Evolutionary conservation across 495 filamentous ascomycete genomes (phyloP), one percentile per base, ranked within the genome.

Genomic region (Aspergillus asperescens): DNA sequence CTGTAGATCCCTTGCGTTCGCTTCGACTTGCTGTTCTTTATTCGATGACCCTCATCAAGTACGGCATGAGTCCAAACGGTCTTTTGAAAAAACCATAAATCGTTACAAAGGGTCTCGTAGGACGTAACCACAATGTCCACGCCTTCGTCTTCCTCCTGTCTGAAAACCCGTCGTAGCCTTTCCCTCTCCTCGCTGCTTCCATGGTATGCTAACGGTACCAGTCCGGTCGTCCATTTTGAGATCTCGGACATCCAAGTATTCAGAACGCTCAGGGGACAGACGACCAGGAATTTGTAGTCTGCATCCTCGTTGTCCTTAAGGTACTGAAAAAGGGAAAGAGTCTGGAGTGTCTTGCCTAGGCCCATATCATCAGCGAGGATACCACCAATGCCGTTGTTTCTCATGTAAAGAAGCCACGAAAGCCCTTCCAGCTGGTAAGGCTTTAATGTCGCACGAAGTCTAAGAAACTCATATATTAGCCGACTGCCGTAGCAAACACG

Each of bases 301-400:
- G 57, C 45, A 7, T 60, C 38, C 12, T 65, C 58, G 10, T 54
- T 55, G 42, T 81, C 71, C 25, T 68, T 73, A 1, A 81, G 50
- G 39, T 75, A 67, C 44, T 79, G 77, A 29, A 84, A 78, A 0
- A 84, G 66, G 2, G 81, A 73, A 0, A 85, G 67, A 0, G 78
- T 80, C 54, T 85, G 81, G 0, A 83, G 54, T 0, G 81, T 85
- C 57, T 83, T 83, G 15, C 81, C 81, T 0, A 84, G 68, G n/a
- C 81, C 81, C 81, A 84, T 84, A 39, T 84, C 81, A 40, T 84
- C 81, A 4, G 73, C 81, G 1, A 83, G 68, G 15, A 84, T 80
- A 9, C 73, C 74, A 4, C 78, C 76, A n/a, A 81, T 61, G 28
- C 80, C 77, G 52, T 85, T 86, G 1, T 70, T 66, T 58, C 82